A percentile compares a stretch with the other conserved stretches of the same genome.
These are phyloP conservation scores for Lentinula lateritia DNA, from an alignment of 768 basidiomycete species.

Conservation along the genomic window DNA sequence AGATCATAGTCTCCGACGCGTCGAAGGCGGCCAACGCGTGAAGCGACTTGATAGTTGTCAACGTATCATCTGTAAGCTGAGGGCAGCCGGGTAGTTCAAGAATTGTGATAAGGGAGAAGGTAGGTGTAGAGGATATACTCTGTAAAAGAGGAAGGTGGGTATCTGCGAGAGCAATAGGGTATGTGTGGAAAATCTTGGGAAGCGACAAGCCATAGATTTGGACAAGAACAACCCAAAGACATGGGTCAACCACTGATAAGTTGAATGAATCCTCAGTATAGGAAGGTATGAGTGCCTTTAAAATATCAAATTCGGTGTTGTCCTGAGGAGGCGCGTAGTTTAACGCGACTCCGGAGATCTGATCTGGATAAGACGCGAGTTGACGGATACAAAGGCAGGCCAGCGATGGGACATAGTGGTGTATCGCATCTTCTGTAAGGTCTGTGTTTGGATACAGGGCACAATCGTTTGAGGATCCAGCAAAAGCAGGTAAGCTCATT, in stretches of 20 bases:
- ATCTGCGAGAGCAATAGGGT: constrained; percentile 50
- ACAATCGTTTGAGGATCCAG: background rate
- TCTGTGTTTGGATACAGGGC: background rate
- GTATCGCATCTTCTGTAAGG: background rate
- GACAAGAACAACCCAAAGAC: constrained; percentile 55
- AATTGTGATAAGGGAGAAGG: constrained; percentile 62
- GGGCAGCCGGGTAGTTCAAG: constrained; percentile 51
- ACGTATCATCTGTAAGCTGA: constrained; percentile 54
- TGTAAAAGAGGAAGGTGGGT: constrained; percentile 52
- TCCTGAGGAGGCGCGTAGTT: background rate
- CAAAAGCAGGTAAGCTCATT: no score
- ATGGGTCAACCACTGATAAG: constrained; percentile 39
- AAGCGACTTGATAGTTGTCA: constrained; percentile 44
- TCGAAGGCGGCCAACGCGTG: constrained; percentile 61
- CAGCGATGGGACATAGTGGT: constrained; percentile 8
- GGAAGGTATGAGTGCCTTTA: constrained; percentile 36
- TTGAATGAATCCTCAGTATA: constrained; percentile 14
- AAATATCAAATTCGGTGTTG: constrained; percentile 21
- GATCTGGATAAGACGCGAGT: constrained; percentile 7
- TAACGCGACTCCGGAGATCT: constrained; percentile 4
- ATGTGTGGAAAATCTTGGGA: constrained; percentile 35
- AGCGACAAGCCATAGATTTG: constrained; percentile 52
- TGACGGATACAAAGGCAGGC: constrained; percentile 7
- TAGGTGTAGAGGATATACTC: constrained; percentile 41
- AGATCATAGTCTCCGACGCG: constrained; percentile 47